Conservation (phyloP, 805 yeast species). For the Brettanomyces bruxellensis region DNA sequence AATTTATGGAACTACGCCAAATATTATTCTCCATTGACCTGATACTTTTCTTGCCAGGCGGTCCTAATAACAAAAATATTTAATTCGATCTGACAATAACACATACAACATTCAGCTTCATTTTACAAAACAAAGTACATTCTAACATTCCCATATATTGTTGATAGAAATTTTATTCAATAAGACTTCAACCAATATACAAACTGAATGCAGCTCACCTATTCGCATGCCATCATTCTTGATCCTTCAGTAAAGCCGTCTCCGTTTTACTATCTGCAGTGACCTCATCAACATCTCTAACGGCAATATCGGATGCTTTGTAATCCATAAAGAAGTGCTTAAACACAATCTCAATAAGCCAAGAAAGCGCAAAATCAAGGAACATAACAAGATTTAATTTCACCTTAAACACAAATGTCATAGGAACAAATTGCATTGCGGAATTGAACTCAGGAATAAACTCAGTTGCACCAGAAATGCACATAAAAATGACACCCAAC, state of each 20-base stretch:
- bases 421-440: slow-evolving; percentile 85
- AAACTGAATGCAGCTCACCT: too few relatives aligned
- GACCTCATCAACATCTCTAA: slow-evolving; percentile 21
- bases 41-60: too few relatives aligned
- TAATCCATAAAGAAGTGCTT: slow-evolving; percentile 84
- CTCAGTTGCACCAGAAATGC: slow-evolving; percentile 88
- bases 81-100: too few relatives aligned
- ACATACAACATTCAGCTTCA: too few relatives aligned
- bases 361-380: slow-evolving; percentile 68
- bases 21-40: too few relatives aligned
- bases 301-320: slow-evolving; percentile 86
- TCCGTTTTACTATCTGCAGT: not conserved
- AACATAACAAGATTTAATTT: slow-evolving; percentile 68
- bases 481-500: slow-evolving; percentile 81
- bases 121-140: too few relatives aligned
- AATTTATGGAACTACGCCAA: too few relatives aligned
- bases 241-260: not conserved
- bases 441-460: slow-evolving; percentile 90
- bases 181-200: too few relatives aligned
- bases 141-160: too few relatives aligned
- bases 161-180: too few relatives aligned
- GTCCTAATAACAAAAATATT: too few relatives aligned
- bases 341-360: slow-evolving; percentile 70
- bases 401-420: slow-evolving; percentile 63
- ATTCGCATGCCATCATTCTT: too few relatives aligned